These are phyloP conservation scores for Diversispora eburnea DNA, from an alignment of 192 early-diverging fungal genomes.

Conservation along the genomic window DNA sequence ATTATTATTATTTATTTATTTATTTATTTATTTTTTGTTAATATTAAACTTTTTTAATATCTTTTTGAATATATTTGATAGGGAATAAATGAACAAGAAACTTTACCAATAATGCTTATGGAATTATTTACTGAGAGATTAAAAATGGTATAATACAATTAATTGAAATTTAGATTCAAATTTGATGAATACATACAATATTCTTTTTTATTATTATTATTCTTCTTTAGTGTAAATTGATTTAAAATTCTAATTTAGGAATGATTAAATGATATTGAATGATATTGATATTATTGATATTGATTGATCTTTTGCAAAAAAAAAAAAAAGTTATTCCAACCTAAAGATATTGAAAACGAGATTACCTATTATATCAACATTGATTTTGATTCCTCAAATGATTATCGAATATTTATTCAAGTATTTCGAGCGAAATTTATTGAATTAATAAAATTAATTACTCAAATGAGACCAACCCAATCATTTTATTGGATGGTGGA, in stretches of 20 bases:
- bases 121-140: slow-evolving; percentile 8
- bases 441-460: slow-evolving; percentile 2
- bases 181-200: too few species aligned
- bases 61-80: background rate
- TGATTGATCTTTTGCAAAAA: background rate
- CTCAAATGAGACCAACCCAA: background rate
- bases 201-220: too few species aligned
- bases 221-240: too few species aligned
- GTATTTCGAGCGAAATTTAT: background rate
- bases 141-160: background rate
- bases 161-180: too few species aligned
- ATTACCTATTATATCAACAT: background rate
- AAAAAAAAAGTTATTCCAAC: background rate
- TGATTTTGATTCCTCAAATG: slow-evolving; percentile 6
- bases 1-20: background rate
- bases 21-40: background rate
- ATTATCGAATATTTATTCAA: background rate
- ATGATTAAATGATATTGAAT: background rate
- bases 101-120: background rate
- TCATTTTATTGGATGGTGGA: slow-evolving; percentile 3
- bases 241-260: background rate
- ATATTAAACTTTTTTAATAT: too few species aligned
- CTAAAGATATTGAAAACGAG: background rate
- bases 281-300: background rate
- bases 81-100: slow-evolving; percentile 8